Conservation (phyloP, 1,139 yeast genomes). For the Taiozyma sp. region DNA sequence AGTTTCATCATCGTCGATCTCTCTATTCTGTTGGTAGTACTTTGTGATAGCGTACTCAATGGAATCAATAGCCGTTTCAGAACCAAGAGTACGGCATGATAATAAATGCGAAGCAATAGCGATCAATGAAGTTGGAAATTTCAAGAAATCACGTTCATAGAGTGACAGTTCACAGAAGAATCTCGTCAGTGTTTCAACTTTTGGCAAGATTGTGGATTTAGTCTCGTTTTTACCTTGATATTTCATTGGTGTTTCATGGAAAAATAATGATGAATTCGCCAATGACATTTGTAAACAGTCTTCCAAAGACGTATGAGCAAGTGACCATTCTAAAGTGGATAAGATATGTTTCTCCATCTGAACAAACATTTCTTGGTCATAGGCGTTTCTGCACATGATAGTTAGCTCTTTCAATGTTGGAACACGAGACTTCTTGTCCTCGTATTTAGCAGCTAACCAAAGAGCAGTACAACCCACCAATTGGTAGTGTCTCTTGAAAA, state of each 20-base stretch:
- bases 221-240: slow-evolving; percentile 17
- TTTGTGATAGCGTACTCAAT: slow-evolving; percentile 18
- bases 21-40: slow-evolving; percentile 6
- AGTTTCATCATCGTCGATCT: slow-evolving; percentile 23
- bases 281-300: slow-evolving; percentile 57
- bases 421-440: slow-evolving; percentile 79
- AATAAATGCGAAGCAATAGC: slow-evolving; percentile 68
- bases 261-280: slow-evolving; percentile 24
- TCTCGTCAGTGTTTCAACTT: slow-evolving; percentile 36
- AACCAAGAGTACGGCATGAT: slow-evolving; percentile 61
- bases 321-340: slow-evolving; percentile 78
- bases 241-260: slow-evolving; percentile 22
- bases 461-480: slow-evolving; percentile 89
- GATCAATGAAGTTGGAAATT: slow-evolving; percentile 55
- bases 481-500: slow-evolving; percentile 90
- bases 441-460: slow-evolving; percentile 94
- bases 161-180: slow-evolving; percentile 75
- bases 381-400: slow-evolving; percentile 77
- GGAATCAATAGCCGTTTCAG: slow-evolving; percentile 28
- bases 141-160: slow-evolving; percentile 64
- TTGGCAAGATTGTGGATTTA: slow-evolving; percentile 23
- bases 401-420: slow-evolving; percentile 79
- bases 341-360: slow-evolving; percentile 95
- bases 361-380: slow-evolving; percentile 84
- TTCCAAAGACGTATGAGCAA: slow-evolving; percentile 43